These are phyloP conservation scores for Populus euphratica DNA, from an alignment of 345 rosid genomes.

Conservation along the genomic window DNA sequence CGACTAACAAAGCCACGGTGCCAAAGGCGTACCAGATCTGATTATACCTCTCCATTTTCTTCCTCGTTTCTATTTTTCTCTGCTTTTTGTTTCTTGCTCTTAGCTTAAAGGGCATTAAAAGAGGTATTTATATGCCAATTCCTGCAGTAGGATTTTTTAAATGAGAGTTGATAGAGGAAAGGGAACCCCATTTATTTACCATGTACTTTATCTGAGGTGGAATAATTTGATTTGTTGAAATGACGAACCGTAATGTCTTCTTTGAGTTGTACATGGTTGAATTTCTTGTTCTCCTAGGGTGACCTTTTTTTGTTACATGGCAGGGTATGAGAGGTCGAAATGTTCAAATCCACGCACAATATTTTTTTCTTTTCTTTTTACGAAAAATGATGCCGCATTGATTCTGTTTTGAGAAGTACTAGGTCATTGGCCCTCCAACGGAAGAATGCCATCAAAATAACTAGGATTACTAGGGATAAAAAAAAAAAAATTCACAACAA, in stretches of 20 bases:
- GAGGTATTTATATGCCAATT: neutral
- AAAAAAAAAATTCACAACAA: too few relatives aligned
- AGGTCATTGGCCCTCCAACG: too few relatives aligned
- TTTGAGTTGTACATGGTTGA: too few relatives aligned
- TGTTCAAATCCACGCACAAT: neutral
- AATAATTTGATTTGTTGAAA: neutral
- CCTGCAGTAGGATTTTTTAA: neutral
- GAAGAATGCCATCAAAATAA: too few relatives aligned
- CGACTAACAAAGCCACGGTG: conserved; percentile 42
- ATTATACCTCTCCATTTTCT: conserved; percentile 16
- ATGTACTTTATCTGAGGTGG: neutral
- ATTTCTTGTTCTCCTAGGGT: neutral
- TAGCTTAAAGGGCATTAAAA: too few relatives aligned
- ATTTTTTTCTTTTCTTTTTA: neutral
- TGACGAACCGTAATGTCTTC: neutral
- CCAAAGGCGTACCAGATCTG: conserved; percentile 70
- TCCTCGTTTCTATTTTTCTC: neutral
- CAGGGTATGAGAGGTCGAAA: neutral
- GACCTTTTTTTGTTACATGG: neutral
- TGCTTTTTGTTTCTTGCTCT: neutral
- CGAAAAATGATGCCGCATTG: too few relatives aligned
- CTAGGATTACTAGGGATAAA: too few relatives aligned
- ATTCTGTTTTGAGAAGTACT: too few relatives aligned
- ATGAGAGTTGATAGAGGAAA: neutral
- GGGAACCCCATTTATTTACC: neutral